These are phyloP conservation scores for Casaregolazyma suthepensis DNA, from an alignment of 1,139 yeast genomes.

Conservation along the genomic window DNA sequence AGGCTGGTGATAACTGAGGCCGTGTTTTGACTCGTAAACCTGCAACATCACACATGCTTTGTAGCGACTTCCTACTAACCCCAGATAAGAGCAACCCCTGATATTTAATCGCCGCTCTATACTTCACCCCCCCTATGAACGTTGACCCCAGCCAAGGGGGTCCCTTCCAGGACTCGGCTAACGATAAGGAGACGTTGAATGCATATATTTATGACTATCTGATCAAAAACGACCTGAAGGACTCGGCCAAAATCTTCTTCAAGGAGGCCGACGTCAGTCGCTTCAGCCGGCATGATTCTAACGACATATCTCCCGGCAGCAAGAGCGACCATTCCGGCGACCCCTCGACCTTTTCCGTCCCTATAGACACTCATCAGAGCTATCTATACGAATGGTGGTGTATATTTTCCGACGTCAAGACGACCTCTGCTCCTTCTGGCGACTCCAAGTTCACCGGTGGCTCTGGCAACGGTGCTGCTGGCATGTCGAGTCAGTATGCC, in stretches of 20 bases:
- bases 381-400: slow-evolving; percentile 95
- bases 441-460: neutral
- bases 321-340: slow-evolving; percentile 3
- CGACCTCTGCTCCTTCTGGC: slow-evolving; percentile 38
- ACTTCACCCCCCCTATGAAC: neutral
- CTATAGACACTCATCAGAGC: slow-evolving; percentile 70
- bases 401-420: slow-evolving; percentile 89
- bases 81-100: neutral
- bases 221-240: slow-evolving; percentile 62
- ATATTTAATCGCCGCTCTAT: neutral
- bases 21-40: neutral
- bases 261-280: slow-evolving; percentile 55
- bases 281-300: slow-evolving; percentile 1
- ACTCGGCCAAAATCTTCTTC: slow-evolving; percentile 66
- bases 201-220: slow-evolving; percentile 85
- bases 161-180: slow-evolving; percentile 15
- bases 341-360: slow-evolving; percentile 23
- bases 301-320: slow-evolving; percentile 2
- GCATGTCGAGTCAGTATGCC: slow-evolving; percentile 63
- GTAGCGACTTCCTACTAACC: neutral
- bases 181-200: slow-evolving; percentile 58
- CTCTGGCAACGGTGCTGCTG: slow-evolving; percentile 46
- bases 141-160: neutral
- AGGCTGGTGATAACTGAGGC: neutral
- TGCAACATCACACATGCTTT: neutral